Evolutionary conservation across 2,329 filamentous ascomycete species (phyloP), one percentile per base, ranked within the genome.

Genomic region (Microcera coccophila): DNA sequence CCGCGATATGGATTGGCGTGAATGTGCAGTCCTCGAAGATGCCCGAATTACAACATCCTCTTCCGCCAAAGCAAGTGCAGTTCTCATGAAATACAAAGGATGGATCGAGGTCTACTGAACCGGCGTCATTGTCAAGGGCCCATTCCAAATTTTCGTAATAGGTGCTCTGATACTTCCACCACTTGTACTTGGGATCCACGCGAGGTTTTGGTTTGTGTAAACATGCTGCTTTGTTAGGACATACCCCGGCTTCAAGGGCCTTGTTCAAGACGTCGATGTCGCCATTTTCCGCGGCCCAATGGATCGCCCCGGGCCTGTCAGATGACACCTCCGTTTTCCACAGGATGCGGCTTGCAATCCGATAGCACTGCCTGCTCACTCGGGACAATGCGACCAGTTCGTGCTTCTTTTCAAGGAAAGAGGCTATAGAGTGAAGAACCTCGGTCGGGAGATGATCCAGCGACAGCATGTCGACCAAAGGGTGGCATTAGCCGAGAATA

Each of bases 381-480:
- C 49, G 54, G 22, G 52, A 54, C 14, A 59, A 41, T 31, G 56
- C 54, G 38, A 54, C 54, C 38, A 59, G 35, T 38, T 59, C 56
- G 43, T 59, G 49, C 41, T 53, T 59, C 41, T 59, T 59, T 39
- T 49, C 39, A 15, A 59, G 41, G 39, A 50, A 52, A 12, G 45
- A 54, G 38, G 53, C 54, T 40, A 59, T 58, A 35, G 26, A 42
- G 28, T 57, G 49, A 17, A 59, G 37, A 17, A 59, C 56, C 45
- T 59, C 62, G 31, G 62, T 62, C 4, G 50, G 60, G 19, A 60
- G 52, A 43, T 59, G 55, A 39, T 60, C 58, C 45, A 62, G 53
- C 45, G 59, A 60, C 41, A 56, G 48, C 50, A 59, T 61, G 41
- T 47, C 49, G 38, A 42, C 55, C 28, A 42, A 53, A 47, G 35